Conservation (phyloP, 352 stramenopile species). For the Globisporangium canariense region DNA sequence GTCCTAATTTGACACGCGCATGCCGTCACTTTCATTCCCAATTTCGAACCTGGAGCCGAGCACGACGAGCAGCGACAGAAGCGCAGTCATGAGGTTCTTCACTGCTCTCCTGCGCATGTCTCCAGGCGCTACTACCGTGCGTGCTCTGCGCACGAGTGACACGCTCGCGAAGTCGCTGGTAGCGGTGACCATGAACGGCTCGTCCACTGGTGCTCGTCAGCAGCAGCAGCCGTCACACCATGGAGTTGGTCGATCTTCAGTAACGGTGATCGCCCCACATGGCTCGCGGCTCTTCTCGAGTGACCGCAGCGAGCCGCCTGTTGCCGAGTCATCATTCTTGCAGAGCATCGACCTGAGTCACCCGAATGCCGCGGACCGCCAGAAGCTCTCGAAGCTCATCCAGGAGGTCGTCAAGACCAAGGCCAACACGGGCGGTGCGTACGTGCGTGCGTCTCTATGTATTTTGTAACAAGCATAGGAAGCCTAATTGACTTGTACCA, state of each 20-base stretch:
- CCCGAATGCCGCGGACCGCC: conserved; percentile 29
- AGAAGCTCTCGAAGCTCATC: conserved; percentile 62
- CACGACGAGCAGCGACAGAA: not conserved
- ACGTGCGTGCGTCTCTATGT: not conserved
- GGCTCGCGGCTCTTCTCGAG: not conserved
- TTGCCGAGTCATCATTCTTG: conserved; percentile 40
- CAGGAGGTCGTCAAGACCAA: conserved; percentile 70
- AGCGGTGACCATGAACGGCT: not conserved
- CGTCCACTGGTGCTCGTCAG: not conserved
- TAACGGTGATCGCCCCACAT: not conserved
- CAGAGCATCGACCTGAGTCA: conserved; percentile 46
- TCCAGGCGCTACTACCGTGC: not conserved
- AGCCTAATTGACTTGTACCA: not conserved
- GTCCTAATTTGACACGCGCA: not conserved
- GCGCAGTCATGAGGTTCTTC: not conserved
- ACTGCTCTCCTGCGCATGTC: not conserved
- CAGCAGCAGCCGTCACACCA: not conserved
- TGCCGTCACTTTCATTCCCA: not conserved
- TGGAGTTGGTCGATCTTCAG: not conserved
- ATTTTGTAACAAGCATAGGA: not conserved
- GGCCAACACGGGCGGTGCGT: conserved; percentile 55
- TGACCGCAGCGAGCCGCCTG: conserved; percentile 13
- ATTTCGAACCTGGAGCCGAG: not conserved
- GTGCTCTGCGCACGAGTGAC: not conserved
- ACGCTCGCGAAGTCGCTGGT: not conserved